These are phyloP conservation scores for Pseudogymnoascus sp. DNA, from an alignment of 2,329 filamentous ascomycete genomes.

Conservation along the genomic window DNA sequence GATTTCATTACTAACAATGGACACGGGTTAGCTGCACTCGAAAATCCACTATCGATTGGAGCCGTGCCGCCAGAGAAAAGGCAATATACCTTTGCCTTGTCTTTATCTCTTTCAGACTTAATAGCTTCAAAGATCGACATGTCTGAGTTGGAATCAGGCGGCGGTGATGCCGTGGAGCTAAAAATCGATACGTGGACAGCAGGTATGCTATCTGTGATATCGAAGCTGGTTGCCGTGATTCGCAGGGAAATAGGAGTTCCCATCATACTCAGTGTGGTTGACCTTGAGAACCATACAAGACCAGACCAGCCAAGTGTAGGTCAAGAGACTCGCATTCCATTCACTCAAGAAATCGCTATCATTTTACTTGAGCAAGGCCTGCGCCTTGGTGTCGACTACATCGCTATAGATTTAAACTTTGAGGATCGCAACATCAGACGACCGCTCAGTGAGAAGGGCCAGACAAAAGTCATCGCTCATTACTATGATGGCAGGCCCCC, in stretches of 20 bases:
- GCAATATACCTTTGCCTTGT: constrained; percentile 59
- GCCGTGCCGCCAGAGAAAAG: constrained; percentile 52
- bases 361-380: constrained; percentile 55
- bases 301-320: not conserved
- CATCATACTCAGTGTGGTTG: constrained; percentile 50
- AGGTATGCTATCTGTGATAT: constrained; percentile 41
- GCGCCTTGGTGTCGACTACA: constrained; percentile 57
- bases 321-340: constrained; percentile 2
- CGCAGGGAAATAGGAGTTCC: constrained; percentile 48
- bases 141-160: constrained; percentile 44
- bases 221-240: constrained; percentile 48
- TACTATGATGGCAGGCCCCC: constrained; percentile 31
- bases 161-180: constrained; percentile 52
- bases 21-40: constrained; percentile 42
- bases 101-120: constrained; percentile 52
- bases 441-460: constrained; percentile 40
- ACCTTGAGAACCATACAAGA: constrained; percentile 23
- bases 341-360: constrained; percentile 36
- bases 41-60: constrained; percentile 52
- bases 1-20: constrained; percentile 48
- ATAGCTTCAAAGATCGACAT: constrained; percentile 41
- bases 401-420: constrained; percentile 53
- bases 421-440: constrained; percentile 36
- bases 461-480: constrained; percentile 47
- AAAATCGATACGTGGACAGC: constrained; percentile 50